Evolutionary conservation across 495 filamentous ascomycete species (phyloP).

Genomic region (Neurospora discreta): DNA sequence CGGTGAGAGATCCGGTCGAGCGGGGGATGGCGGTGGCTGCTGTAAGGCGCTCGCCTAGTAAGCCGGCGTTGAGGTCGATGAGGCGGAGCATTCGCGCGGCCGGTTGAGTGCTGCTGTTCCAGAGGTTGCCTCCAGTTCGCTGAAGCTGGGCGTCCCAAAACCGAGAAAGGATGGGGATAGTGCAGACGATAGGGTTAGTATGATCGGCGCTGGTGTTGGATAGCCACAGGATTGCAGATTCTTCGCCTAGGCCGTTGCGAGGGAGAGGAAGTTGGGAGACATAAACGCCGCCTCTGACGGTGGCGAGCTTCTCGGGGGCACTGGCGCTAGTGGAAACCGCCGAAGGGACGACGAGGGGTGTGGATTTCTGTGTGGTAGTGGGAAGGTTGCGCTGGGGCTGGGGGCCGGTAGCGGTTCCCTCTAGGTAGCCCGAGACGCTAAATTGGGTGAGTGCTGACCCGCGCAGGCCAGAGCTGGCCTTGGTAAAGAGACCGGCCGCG

Average conservation of each 20-base stretch:
- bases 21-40: slow-evolving; percentile 46
- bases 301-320: slow-evolving; percentile 26
- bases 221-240: slow-evolving; percentile 57
- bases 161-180: slow-evolving; percentile 53
- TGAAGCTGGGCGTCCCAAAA: slow-evolving; percentile 54
- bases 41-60: slow-evolving; percentile 56
- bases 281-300: slow-evolving; percentile 51
- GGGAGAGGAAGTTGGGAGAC: slow-evolving; percentile 31
- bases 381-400: slow-evolving; percentile 28
- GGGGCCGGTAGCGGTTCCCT: slow-evolving; percentile 25
- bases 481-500: slow-evolving; percentile 44
- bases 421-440: slow-evolving; percentile 56
- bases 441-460: slow-evolving; percentile 57
- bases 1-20: slow-evolving; percentile 13
- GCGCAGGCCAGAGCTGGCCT: slow-evolving; percentile 45
- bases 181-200: slow-evolving; percentile 33
- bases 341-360: slow-evolving; percentile 6
- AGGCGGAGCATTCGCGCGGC: slow-evolving; percentile 34
- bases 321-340: slow-evolving; percentile 13
- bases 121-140: slow-evolving; percentile 48
- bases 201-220: slow-evolving; percentile 36
- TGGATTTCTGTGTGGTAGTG: slow-evolving; percentile 29
- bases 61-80: slow-evolving; percentile 38
- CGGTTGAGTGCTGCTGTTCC: slow-evolving; percentile 32
- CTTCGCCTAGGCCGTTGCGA: slow-evolving; percentile 31